Evolutionary conservation across 2,329 filamentous ascomycete species (phyloP).

Genomic region (Colletotrichum chrysophilum): DNA sequence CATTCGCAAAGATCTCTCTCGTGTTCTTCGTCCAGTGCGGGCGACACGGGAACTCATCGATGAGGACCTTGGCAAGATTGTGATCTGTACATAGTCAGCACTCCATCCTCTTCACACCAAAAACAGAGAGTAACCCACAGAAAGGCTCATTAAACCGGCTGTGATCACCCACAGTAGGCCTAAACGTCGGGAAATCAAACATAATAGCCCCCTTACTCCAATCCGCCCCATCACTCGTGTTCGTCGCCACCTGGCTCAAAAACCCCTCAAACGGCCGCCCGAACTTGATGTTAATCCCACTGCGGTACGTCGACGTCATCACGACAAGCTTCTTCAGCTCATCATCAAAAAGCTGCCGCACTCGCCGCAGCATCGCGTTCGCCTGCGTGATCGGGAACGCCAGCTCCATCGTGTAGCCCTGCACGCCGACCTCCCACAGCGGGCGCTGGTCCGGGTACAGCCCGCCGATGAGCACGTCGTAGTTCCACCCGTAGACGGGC

Average conservation of each 20-base stretch:
- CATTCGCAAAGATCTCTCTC: constrained; percentile 47
- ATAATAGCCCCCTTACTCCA: constrained; percentile 57
- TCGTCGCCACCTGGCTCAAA: constrained; percentile 53
- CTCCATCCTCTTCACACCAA: neutral
- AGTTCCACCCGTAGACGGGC: constrained; percentile 60
- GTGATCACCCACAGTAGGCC: constrained; percentile 48
- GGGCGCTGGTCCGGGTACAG: constrained; percentile 52
- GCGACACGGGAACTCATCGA: constrained; percentile 55
- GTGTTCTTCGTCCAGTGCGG: constrained; percentile 62
- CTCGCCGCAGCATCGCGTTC: constrained; percentile 53
- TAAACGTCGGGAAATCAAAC: constrained; percentile 58
- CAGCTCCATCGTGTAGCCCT: constrained; percentile 54
- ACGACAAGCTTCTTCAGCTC: constrained; percentile 45
- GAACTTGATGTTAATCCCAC: constrained; percentile 59
- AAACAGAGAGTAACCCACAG: constrained; percentile 37
- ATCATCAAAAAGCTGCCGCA: constrained; percentile 53
- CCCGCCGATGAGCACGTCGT: constrained; percentile 58
- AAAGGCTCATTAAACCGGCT: constrained; percentile 55
- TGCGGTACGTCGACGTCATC: constrained; percentile 57
- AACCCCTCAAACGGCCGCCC: constrained; percentile 53
- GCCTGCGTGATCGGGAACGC: constrained; percentile 55
- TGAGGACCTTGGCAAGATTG: constrained; percentile 48
- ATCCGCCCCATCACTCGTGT: constrained; percentile 52
- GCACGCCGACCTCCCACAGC: constrained; percentile 55
- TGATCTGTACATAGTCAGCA: constrained; percentile 35